Evolutionary conservation across 495 filamentous ascomycete species (phyloP), one percentile per base, ranked within the genome.

Genomic region (Xanthoparmelia taractica): DNA sequence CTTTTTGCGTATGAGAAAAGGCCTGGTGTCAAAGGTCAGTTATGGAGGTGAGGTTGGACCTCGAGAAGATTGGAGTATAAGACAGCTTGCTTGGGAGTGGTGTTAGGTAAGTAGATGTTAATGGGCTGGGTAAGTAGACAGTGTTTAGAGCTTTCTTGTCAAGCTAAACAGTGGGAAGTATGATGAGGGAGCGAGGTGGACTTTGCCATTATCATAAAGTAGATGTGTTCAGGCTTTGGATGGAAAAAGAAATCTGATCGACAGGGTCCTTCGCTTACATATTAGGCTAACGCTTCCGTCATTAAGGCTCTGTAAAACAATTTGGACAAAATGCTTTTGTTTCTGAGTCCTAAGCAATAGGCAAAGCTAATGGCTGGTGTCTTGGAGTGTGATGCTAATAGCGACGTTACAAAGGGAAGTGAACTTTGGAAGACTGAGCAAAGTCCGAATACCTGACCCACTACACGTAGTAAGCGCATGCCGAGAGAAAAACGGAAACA

Each of bases 221-320:
- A 17, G 2, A 17, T 52, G 48, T 52, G 48, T 52, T 52, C 3
- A 52, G 18, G 13, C 27, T 52, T 31, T 52, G 48, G 45, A 52
- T 52, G 25, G 48, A 25, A 31, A 10, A 31, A 52, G 6, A 7
- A 31, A 23, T 2, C 17, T 52, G 48, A 52, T 52, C 48, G 48
- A 17, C 48, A 52, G 48, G 48, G 48, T 52, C 45, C 27, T n/a
- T 52, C 48, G 48, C 48, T 52, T 52, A 52, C 48, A 52, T 52
- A 6, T 29, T 52, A 25, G 8, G 12, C 4, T 29, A 52, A 31
- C 25, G 2, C 10, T 50, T 8, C 25, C 23, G 25, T 29, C 12
- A 0, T 18, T 52, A 52, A 25, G 11, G 0, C 27, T 52, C 0
- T 52, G 17, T 7, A 0, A 31, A 31, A 12, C 31, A 52, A 31